Evolutionary conservation across 2,329 filamentous ascomycete species (phyloP), one percentile per base, ranked within the genome.

Genomic region (Davidsoniella virescens): DNA sequence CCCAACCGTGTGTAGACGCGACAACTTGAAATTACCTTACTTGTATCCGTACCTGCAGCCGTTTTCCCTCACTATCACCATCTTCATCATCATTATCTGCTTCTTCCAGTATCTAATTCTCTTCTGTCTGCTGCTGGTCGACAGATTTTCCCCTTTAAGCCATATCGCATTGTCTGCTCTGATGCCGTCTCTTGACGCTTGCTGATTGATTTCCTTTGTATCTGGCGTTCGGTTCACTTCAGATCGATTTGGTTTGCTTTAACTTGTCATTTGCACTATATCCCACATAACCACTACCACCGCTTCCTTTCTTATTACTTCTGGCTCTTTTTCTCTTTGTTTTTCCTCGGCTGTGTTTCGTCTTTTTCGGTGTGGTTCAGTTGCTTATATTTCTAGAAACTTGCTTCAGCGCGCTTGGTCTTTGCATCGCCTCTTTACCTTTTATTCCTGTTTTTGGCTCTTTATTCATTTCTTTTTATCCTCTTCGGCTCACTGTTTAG

Each of bases 321-420:
- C 23, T 20, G 36, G 17, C 25, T 18, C 20, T 40, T 44, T 44
- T 37, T 48, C 47, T 12, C 18, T 23, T 20, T 43, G 5, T 7
- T 36, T 44, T 43, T 42, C 29, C 29, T 29, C 17, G 39, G 39
- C 39, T 49, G 47, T 43, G 25, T 51, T 42, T 47, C 39, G 38
- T 38, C 44, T 47, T 46, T 44, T 52, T 52, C 36, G 20, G 33
- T 23, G 25, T 40, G 26, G 44, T 48, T 37, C 45, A 44, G 44
- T 43, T 40, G 44, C 45, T 52, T 48, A 52, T 48, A 48, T 44
- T 33, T 47, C 44, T 48, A 52, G 50, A 48, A 48, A 43, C 44
- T 33, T 52, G 38, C 29, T 39, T 44, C 40, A 48, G 44, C 44
- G 50, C 49, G 49, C 18, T 52, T 46, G 29, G 37, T 44, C 39